A percentile compares a stretch with the other conserved stretches of the same genome.
Evolutionary conservation across 2,329 filamentous ascomycete genomes (phyloP).

Genomic region (Laburnicola sp.): DNA sequence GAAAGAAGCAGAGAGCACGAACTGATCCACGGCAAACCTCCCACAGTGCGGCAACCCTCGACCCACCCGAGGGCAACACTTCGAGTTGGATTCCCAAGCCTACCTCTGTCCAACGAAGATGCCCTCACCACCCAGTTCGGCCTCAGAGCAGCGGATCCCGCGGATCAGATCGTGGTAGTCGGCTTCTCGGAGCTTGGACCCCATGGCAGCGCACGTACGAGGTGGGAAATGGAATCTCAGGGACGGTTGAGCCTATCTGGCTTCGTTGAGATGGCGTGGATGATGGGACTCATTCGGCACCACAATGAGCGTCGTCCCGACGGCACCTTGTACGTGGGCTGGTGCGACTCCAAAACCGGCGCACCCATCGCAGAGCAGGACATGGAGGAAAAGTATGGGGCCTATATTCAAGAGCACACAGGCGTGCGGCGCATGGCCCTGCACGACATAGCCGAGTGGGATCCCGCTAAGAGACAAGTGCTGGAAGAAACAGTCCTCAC

Average conservation of each 20-base stretch:
- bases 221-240: slow-evolving; percentile 89
- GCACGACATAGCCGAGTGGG: slow-evolving; percentile 9
- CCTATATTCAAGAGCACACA: slow-evolving; percentile 37
- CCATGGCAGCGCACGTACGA: slow-evolving; percentile 85
- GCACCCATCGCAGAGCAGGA: slow-evolving; percentile 37
- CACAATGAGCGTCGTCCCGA: slow-evolving; percentile 51
- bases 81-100: slow-evolving; percentile 4
- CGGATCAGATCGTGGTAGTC: neutral
- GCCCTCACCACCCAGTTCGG: neutral
- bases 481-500: slow-evolving; percentile 42
- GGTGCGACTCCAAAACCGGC: slow-evolving; percentile 28
- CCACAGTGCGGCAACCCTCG: no score
- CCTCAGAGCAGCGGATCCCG: neutral
- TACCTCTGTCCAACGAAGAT: slow-evolving; percentile 1
- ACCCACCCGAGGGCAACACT: no score
- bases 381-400: slow-evolving; percentile 35
- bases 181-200: slow-evolving; percentile 47
- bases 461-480: slow-evolving; percentile 30
- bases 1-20: no score
- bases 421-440: slow-evolving; percentile 42
- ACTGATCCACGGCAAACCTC: no score
- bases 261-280: slow-evolving; percentile 90
- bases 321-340: neutral
- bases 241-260: slow-evolving; percentile 85
- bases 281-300: slow-evolving; percentile 90